phyloP scores from a whole-genome alignment of 768 basidiomycete genomes.

The Royoungia palumana region DNA sequence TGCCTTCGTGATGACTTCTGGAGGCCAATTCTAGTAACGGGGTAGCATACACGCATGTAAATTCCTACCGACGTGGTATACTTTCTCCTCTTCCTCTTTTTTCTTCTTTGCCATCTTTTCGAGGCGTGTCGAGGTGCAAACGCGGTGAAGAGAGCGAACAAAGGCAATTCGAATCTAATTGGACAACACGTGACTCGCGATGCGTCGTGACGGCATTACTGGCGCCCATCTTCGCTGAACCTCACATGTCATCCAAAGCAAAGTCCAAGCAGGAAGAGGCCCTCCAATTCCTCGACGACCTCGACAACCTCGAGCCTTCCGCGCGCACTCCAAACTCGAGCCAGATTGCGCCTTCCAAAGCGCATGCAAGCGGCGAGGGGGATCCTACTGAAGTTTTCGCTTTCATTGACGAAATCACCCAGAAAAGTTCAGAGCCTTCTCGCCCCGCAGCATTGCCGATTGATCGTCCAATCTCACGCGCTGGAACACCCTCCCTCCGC shows the following conservation, averaged over 20 bases:
- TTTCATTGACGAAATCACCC: conserved; percentile 92
- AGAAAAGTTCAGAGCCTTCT: conserved; percentile 81
- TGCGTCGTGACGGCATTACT: not conserved
- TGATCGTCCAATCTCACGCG: conserved; percentile 58
- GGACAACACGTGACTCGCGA: conserved; percentile 14
- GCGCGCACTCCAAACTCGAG: conserved; percentile 24
- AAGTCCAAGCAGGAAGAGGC: conserved; percentile 88
- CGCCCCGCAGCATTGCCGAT: conserved; percentile 52
- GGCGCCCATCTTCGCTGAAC: not conserved
- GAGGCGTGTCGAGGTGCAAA: not conserved
- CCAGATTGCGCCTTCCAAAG: conserved; percentile 17
- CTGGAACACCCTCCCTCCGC: conserved; percentile 66
- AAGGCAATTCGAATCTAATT: not conserved
- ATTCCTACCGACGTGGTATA: conserved; percentile 48
- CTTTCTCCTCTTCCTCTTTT: conserved; percentile 32
- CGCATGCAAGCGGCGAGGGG: conserved; percentile 42
- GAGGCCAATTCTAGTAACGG: not conserved
- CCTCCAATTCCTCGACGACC: conserved; percentile 89
- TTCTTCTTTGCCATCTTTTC: conserved; percentile 25
- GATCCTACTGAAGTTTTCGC: conserved; percentile 84
- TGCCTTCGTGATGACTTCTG: conserved; percentile 62
- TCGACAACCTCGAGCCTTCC: conserved; percentile 73
- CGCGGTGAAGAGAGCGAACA: too few relatives aligned
- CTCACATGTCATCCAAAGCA: conserved; percentile 41
- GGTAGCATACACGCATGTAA: not conserved